phyloP scores from a whole-genome alignment of 495 filamentous ascomycete species.

The Talaromyces thailandensis region DNA sequence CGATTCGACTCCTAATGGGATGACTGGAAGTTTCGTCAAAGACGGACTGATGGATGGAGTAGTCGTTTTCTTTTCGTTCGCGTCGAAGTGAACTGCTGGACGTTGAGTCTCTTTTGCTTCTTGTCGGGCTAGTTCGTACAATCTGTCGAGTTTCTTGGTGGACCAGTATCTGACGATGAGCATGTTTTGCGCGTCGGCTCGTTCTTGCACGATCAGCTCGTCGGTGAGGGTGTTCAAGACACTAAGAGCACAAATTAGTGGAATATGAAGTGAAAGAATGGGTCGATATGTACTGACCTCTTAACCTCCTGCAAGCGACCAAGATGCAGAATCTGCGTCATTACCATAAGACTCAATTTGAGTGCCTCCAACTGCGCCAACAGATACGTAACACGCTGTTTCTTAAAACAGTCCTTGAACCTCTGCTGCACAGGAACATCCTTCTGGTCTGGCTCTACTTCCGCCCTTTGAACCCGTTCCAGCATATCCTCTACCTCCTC shows the following conservation, averaged over 20 bases:
- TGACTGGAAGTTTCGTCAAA: slow-evolving; percentile 19
- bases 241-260: background rate
- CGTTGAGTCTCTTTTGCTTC: slow-evolving; percentile 20
- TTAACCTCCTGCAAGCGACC: slow-evolving; percentile 16
- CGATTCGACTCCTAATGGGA: slow-evolving; percentile 23
- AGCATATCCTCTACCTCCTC: slow-evolving; percentile 38
- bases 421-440: slow-evolving; percentile 26
- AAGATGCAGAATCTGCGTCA: slow-evolving; percentile 32
- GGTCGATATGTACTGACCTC: background rate
- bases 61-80: background rate
- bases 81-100: background rate
- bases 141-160: slow-evolving; percentile 26
- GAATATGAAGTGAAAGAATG: background rate
- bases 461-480: slow-evolving; percentile 27
- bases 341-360: slow-evolving; percentile 34
- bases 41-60: slow-evolving; percentile 11
- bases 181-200: slow-evolving; percentile 39
- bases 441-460: slow-evolving; percentile 19
- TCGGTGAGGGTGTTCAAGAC: slow-evolving; percentile 9
- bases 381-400: slow-evolving; percentile 34
- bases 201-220: slow-evolving; percentile 30
- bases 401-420: slow-evolving; percentile 36
- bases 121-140: slow-evolving; percentile 30
- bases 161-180: slow-evolving; percentile 38
- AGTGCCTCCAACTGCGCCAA: slow-evolving; percentile 36